Base-by-base conservation (phyloP, 1,284 basidiomycete genomes). In the Tetrapyrgos nigripes region DNA sequence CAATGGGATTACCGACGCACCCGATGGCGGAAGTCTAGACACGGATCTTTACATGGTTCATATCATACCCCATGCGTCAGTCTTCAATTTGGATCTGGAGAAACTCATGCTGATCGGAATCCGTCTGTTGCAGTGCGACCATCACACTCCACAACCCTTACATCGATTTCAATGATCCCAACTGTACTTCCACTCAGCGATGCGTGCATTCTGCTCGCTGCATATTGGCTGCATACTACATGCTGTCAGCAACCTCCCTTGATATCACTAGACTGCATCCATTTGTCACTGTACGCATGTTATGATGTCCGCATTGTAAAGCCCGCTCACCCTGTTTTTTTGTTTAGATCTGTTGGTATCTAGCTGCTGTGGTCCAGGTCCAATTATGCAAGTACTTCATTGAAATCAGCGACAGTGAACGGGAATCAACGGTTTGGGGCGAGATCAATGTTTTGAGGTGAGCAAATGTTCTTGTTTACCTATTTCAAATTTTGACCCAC, bases 41-140 rank as follows among this genome's bases (percentile, higher is more conserved):
- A 91, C 89, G 1, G 92, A 93, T 71, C 74, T 93, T 58, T 93
- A 91, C 68, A 86, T 93, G 88, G 91, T 91, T 29, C 90, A 93
- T 67, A 79, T 93, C 45, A 82, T 92, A 53, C 91, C 92, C 27
- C 88, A 93, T 69, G 91, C 92, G 92, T 92, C 73, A 73, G 88
- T 82, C 24, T 40, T 61, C 17, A 33, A 55, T 43, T 57, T 43
- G 5, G 26, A 4, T 17, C 28, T 29, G 58, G 56, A 35, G 8
- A 26, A 28, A 27, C 31, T 17, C 45, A 26, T 27, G 47, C 37
- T 24, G 40, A 44, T 48, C n/a, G 24, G 51, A 23, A 17, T n/a
- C 19, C 27, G n/a, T 8, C 26, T n/a, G 14, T 27, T 23, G n/a
- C 68, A 93, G 91, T n/a, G 92, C 92, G 17, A 83, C 87, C 3